Evolutionary conservation across 805 yeast species (phyloP).

Genomic region (Candida pseudofarinosa): DNA sequence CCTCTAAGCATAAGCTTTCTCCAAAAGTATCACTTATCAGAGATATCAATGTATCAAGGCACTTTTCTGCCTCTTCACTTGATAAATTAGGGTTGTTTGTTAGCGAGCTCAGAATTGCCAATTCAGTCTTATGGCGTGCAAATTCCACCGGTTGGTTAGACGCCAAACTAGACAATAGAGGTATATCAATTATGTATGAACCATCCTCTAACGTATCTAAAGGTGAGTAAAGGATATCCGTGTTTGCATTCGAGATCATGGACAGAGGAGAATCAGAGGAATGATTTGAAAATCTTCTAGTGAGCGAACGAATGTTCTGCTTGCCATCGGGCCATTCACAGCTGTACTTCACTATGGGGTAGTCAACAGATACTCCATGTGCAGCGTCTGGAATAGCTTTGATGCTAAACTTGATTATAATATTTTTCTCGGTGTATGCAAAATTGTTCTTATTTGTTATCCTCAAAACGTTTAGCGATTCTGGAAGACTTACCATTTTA

Average conservation of each 20-base stretch:
- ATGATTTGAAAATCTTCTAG: neutral
- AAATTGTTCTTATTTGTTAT: conserved; percentile 12
- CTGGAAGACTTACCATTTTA: conserved; percentile 6
- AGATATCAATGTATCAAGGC: neutral
- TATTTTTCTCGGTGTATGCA: conserved; percentile 12
- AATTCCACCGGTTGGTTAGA: conserved; percentile 22
- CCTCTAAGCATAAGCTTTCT: neutral
- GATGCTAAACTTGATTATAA: conserved; percentile 11
- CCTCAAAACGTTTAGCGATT: conserved; percentile 1
- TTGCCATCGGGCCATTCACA: neutral
- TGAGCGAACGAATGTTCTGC: neutral
- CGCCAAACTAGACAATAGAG: conserved; percentile 22
- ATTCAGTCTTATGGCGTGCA: conserved; percentile 33
- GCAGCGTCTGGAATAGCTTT: neutral
- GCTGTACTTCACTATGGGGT: conserved; percentile 1
- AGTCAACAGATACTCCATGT: neutral
- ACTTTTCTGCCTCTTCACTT: neutral
- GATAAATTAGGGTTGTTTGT: neutral
- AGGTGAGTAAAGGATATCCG: neutral
- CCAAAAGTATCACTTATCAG: neutral
- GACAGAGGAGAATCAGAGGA: neutral
- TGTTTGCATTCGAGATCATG: neutral
- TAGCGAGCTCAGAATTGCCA: conserved; percentile 20
- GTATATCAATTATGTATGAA: conserved; percentile 16
- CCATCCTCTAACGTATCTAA: conserved; percentile 1